These are phyloP conservation scores for Hymenoscyphus scutula DNA, from an alignment of 2,329 filamentous ascomycete species.

Conservation along the genomic window DNA sequence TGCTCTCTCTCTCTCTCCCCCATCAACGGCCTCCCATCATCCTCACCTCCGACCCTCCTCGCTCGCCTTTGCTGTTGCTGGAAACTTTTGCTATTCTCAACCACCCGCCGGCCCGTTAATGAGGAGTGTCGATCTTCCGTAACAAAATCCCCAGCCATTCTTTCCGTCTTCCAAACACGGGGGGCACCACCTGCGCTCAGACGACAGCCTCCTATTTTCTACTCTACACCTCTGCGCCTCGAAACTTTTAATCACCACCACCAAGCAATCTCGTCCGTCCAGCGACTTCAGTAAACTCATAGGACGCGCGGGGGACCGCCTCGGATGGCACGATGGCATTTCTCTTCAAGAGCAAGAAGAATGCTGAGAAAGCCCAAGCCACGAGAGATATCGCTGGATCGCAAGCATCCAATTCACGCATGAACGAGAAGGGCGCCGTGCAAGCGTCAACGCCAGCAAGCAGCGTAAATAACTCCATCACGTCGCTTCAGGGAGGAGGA, in stretches of 20 bases:
- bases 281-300: conserved; percentile 21
- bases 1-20: not conserved
- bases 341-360: conserved; percentile 79
- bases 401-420: conserved; percentile 45
- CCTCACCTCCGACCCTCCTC: not conserved
- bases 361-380: conserved; percentile 59
- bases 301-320: conserved; percentile 30
- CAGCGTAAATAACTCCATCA: conserved; percentile 52
- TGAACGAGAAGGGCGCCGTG: conserved; percentile 55
- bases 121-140: conserved; percentile 6
- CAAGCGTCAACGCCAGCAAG: conserved; percentile 67
- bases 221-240: conserved; percentile 12
- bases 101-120: not conserved
- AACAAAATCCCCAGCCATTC: conserved; percentile 17
- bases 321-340: conserved; percentile 64
- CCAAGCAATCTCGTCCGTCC: not conserved
- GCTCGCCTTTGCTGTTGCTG: not conserved
- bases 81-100: not conserved
- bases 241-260: conserved; percentile 9
- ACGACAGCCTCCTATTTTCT: conserved; percentile 11
- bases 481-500: conserved; percentile 56
- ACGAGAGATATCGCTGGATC: conserved; percentile 33
- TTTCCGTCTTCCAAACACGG: too few relatives aligned
- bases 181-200: conserved; percentile 15
- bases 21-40: not conserved